Conservation (phyloP, 805 yeast genomes). For the Saccharomyces kudriavzevii region DNA sequence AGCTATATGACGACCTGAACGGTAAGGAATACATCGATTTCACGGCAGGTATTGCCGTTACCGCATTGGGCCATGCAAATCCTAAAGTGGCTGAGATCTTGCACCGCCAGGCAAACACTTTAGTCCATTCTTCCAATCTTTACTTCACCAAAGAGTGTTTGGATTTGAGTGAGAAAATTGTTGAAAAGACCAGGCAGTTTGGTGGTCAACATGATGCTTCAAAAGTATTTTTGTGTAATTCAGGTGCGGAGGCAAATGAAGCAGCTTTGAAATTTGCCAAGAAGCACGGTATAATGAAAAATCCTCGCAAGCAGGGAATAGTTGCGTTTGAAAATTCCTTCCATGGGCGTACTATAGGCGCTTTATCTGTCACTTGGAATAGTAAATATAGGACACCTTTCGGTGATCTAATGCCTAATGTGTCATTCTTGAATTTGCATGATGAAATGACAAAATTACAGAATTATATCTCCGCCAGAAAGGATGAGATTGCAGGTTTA, state of each 20-base stretch:
- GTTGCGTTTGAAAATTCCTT: conserved; percentile 84
- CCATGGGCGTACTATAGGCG: conserved; percentile 94
- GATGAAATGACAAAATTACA: conserved; percentile 27
- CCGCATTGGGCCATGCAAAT: conserved; percentile 85
- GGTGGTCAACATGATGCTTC: conserved; percentile 82
- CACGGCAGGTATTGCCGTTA: conserved; percentile 94
- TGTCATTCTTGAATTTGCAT: conserved; percentile 36
- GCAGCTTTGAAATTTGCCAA: conserved; percentile 75
- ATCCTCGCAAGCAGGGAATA: conserved; percentile 58
- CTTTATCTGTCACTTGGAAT: conserved; percentile 85
- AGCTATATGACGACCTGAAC: conserved; percentile 65
- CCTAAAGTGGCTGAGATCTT: conserved; percentile 65
- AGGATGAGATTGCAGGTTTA: conserved; percentile 63
- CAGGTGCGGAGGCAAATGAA: conserved; percentile 77
- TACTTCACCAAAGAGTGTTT: conserved; percentile 82
- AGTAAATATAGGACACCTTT: conserved; percentile 90
- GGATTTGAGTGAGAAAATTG: conserved; percentile 61
- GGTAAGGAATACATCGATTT: conserved; percentile 78
- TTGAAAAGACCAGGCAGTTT: conserved; percentile 54
- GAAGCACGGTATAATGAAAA: conserved; percentile 58
- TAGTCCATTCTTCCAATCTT: conserved; percentile 80
- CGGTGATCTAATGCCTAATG: conserved; percentile 86
- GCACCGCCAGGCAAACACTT: conserved; percentile 58
- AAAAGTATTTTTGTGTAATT: conserved; percentile 60
- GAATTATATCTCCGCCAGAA: conserved; percentile 13